A percentile compares a stretch with the other conserved stretches of the same genome.
Conservation (phyloP, 371 early-diverging fungal species). For the Dichotomocladium elegans region DNA sequence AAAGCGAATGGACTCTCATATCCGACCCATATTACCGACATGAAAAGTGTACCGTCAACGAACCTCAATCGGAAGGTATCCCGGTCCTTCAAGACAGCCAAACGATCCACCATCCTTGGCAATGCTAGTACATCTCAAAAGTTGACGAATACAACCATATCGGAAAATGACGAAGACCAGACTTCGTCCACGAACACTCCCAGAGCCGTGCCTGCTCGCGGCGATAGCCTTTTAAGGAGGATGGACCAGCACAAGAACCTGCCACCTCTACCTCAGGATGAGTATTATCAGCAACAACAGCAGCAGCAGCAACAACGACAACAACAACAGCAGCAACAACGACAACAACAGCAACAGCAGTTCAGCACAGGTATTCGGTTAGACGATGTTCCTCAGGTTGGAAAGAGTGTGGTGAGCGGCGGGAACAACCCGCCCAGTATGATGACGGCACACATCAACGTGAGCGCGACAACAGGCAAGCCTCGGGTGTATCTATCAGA, state of each 20-base stretch:
- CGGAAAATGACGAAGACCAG: slow-evolving; percentile 4
- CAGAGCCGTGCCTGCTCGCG: slow-evolving; percentile 21
- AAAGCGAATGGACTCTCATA: slow-evolving; percentile 16
- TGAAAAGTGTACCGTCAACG: slow-evolving; percentile 59
- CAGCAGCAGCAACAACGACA: background rate
- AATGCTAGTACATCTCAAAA: slow-evolving; percentile 14
- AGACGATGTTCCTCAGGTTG: background rate
- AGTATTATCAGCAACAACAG: too few relatives aligned
- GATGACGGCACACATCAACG: background rate
- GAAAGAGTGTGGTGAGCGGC: background rate
- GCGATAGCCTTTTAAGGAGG: slow-evolving; percentile 27
- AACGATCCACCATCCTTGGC: slow-evolving; percentile 49
- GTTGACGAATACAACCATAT: slow-evolving; percentile 1
- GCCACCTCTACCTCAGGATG: slow-evolving; percentile 1
- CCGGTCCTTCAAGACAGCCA: slow-evolving; percentile 53
- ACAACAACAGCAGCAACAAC: background rate
- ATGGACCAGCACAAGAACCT: slow-evolving; percentile 26
- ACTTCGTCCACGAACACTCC: background rate
- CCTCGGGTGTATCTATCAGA: slow-evolving; percentile 68
- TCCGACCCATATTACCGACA: slow-evolving; percentile 50
- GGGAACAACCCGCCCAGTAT: background rate
- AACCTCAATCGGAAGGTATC: slow-evolving; percentile 57
- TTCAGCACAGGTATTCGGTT: background rate
- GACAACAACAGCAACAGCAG: background rate
- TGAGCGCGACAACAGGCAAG: slow-evolving; percentile 15